These are phyloP conservation scores for Fusarium sp. DNA, from an alignment of 2,329 filamentous ascomycete genomes.

Conservation along the genomic window DNA sequence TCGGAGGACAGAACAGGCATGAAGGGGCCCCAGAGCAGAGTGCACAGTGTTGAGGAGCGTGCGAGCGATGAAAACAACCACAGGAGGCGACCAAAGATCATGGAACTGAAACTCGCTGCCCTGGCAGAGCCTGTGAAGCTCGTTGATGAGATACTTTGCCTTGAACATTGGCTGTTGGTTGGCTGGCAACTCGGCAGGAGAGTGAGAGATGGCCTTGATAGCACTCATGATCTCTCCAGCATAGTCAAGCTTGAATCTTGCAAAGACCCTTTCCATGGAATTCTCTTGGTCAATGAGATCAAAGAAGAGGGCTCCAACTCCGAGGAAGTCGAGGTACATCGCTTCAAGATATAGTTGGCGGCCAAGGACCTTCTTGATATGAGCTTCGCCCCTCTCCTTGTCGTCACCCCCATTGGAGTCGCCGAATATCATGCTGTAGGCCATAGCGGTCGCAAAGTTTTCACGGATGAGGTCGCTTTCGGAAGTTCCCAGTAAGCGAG, in stretches of 20 bases:
- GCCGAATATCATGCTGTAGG: constrained; percentile 81
- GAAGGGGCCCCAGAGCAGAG: constrained; percentile 84
- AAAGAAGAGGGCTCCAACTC: constrained; percentile 82
- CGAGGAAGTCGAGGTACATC: constrained; percentile 77
- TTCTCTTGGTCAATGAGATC: constrained; percentile 83
- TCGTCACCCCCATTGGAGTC: constrained; percentile 46
- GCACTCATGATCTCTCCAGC: constrained; percentile 73
- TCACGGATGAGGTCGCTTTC: constrained; percentile 69
- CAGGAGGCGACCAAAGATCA: constrained; percentile 79
- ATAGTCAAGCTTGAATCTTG: constrained; percentile 67
- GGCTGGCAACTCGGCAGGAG: constrained; percentile 73
- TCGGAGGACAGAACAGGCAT: constrained; percentile 86
- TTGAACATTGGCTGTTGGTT: constrained; percentile 91
- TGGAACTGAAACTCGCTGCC: constrained; percentile 73
- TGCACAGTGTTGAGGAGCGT: constrained; percentile 85
- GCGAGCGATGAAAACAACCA: constrained; percentile 80
- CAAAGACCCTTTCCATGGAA: constrained; percentile 75
- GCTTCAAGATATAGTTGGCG: constrained; percentile 71
- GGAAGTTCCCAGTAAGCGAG: constrained; percentile 64
- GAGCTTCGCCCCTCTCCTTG: constrained; percentile 70
- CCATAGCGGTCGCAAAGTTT: constrained; percentile 82
- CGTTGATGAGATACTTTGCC: constrained; percentile 78
- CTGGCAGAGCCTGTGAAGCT: constrained; percentile 82
- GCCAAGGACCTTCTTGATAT: constrained; percentile 77
- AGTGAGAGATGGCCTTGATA: constrained; percentile 78